Percentiles rank a stretch among this genome's conserved stretches.
phyloP scores from a whole-genome alignment of 306 rosid genomes.

The Echinosophora koreensis region DNA sequence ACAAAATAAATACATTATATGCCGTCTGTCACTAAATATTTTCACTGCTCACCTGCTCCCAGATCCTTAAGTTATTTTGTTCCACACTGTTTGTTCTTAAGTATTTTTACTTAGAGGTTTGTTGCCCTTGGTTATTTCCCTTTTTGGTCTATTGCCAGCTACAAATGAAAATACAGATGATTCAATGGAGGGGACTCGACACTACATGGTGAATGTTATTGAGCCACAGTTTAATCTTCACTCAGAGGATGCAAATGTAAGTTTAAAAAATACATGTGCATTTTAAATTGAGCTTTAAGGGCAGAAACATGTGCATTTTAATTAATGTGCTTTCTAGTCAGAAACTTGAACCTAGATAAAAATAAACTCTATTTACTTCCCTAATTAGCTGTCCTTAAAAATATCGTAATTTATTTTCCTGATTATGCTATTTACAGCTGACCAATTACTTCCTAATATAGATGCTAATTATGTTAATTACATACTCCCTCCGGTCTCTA shows the following conservation, averaged over 20 bases:
- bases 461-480: too few relatives aligned
- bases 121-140: constrained; percentile 21
- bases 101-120: constrained; percentile 48
- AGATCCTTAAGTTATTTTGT: constrained; percentile 18
- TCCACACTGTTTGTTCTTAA: constrained; percentile 16
- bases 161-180: constrained; percentile 58
- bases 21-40: constrained; percentile 26
- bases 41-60: constrained; percentile 28
- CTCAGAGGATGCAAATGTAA: constrained; percentile 94
- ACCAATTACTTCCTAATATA: too few relatives aligned
- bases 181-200: constrained; percentile 80
- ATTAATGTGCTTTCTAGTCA: constrained; percentile 20
- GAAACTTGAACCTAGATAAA: constrained; percentile 22
- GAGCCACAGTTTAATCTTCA: constrained; percentile 99
- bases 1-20: constrained; percentile 8
- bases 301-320: constrained; percentile 3
- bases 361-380: not conserved
- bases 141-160: constrained; percentile 54
- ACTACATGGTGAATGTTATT: constrained; percentile 96
- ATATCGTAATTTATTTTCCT: too few relatives aligned
- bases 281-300: constrained; percentile 34
- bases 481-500: too few relatives aligned
- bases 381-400: too few relatives aligned
- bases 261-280: constrained; percentile 47
- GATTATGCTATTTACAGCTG: too few relatives aligned